phyloP scores from a whole-genome alignment of 1,284 basidiomycete species.

The Naganishia cerealis region DNA sequence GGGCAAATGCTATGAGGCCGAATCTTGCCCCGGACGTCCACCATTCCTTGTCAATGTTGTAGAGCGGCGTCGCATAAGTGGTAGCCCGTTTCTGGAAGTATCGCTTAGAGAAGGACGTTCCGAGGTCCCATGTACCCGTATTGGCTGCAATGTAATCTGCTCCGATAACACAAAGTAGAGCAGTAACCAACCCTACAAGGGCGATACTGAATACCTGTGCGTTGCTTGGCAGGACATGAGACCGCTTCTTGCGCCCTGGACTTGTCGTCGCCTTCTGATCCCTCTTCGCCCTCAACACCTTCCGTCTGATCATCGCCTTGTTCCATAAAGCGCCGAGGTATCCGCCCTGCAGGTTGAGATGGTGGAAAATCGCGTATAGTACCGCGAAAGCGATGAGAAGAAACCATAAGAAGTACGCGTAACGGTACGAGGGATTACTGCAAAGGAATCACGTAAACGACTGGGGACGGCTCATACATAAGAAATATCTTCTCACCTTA shows the following conservation, averaged over 20 bases:
- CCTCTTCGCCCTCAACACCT: slow-evolving; percentile 28
- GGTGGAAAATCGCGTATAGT: slow-evolving; percentile 46
- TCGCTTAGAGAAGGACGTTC: slow-evolving; percentile 40
- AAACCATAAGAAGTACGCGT: slow-evolving; percentile 51
- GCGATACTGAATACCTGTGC: slow-evolving; percentile 60
- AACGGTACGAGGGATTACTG: slow-evolving; percentile 50
- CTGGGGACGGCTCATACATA: neutral
- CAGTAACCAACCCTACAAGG: slow-evolving; percentile 56
- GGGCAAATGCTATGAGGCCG: slow-evolving; percentile 74
- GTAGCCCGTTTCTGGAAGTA: slow-evolving; percentile 31
- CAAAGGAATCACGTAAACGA: neutral
- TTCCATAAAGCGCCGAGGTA: slow-evolving; percentile 44
- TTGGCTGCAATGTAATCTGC: slow-evolving; percentile 71
- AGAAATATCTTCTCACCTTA: slow-evolving; percentile 45
- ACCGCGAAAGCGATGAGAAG: slow-evolving; percentile 42
- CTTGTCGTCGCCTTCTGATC: slow-evolving; percentile 36
- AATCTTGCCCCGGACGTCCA: slow-evolving; percentile 75
- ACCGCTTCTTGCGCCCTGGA: slow-evolving; percentile 51
- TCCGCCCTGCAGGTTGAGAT: slow-evolving; percentile 46
- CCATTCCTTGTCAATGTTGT: slow-evolving; percentile 69
- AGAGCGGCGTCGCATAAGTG: slow-evolving; percentile 53
- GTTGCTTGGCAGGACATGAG: slow-evolving; percentile 63
- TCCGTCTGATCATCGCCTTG: slow-evolving; percentile 45
- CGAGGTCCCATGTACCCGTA: slow-evolving; percentile 57
- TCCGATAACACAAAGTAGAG: slow-evolving; percentile 63